A percentile compares a stretch with the other conserved stretches of the same genome.
These are phyloP conservation scores for Grifola frondosa DNA, from an alignment of 1,284 basidiomycete genomes.

Conservation along the genomic window DNA sequence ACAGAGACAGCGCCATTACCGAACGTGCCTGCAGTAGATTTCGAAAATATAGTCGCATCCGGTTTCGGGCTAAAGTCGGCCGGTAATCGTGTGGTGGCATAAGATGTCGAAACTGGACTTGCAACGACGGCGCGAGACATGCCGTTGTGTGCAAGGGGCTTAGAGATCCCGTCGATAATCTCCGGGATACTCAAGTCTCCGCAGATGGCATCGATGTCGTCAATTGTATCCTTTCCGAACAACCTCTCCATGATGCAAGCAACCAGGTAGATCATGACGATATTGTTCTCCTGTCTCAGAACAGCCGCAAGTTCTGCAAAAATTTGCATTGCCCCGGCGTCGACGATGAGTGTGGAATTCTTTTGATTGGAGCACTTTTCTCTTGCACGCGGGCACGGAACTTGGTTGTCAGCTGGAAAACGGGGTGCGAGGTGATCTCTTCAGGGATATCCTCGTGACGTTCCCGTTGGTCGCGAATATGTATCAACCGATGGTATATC, in stretches of 20 bases:
- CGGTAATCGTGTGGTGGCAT: not conserved
- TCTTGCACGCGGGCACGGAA: constrained; percentile 82
- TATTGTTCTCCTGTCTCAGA: constrained; percentile 55
- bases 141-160: no score
- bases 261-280: constrained; percentile 72
- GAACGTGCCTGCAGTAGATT: not conserved
- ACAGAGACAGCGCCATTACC: not conserved
- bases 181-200: constrained; percentile 61
- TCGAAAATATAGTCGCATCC: no score
- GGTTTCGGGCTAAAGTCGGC: constrained; percentile 12
- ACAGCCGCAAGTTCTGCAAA: constrained; percentile 59
- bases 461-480: constrained; percentile 83
- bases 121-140: constrained; percentile 27
- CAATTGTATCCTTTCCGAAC: constrained; percentile 72
- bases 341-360: constrained; percentile 56
- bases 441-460: constrained; percentile 81
- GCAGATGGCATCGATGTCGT: constrained; percentile 74
- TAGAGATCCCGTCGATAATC: constrained; percentile 76
- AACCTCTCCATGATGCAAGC: constrained; percentile 72
- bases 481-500: constrained; percentile 90
- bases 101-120: not conserved
- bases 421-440: constrained; percentile 68
- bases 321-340: constrained; percentile 63
- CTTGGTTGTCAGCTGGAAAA: constrained; percentile 79
- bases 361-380: constrained; percentile 78